A percentile compares a stretch with the other conserved stretches of the same genome.
Conservation (phyloP, 257 asterid species). For the Solanum etuberosum region DNA sequence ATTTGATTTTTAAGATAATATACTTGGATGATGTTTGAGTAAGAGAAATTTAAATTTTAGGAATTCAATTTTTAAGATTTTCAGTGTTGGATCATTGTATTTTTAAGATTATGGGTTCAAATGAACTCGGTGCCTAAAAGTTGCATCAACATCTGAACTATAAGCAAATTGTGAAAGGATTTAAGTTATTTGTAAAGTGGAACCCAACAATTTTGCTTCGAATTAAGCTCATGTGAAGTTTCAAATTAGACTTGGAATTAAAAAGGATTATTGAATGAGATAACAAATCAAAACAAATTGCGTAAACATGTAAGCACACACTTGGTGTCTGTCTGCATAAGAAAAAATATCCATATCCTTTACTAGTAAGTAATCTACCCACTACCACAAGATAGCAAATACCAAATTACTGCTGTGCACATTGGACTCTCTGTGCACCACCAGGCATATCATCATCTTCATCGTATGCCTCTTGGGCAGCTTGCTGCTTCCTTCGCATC, state of each 20-base stretch:
- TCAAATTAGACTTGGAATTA: not conserved
- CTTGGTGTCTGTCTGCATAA: not conserved
- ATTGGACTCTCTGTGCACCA: conserved; percentile 45
- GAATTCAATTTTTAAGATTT: not conserved
- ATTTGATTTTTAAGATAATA: no score
- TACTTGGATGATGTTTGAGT: not conserved
- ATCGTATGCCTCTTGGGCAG: conserved; percentile 43
- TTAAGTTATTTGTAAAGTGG: not conserved
- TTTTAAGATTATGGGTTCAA: not conserved
- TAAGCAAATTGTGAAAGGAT: not conserved
- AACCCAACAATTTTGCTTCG: not conserved
- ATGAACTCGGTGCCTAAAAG: not conserved
- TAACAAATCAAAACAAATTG: not conserved
- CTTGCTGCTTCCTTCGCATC: conserved; percentile 37
- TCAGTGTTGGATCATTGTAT: not conserved
- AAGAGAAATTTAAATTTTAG: not conserved
- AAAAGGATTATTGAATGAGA: not conserved
- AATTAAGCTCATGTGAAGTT: not conserved
- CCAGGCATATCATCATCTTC: conserved; percentile 48
- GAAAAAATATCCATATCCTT: not conserved
- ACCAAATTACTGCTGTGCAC: conserved; percentile 38
- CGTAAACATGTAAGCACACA: not conserved
- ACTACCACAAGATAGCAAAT: not conserved
- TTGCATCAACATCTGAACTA: not conserved
- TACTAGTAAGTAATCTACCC: not conserved